Base-by-base conservation (phyloP, 768 basidiomycete species). In the Russula sp. region DNA sequence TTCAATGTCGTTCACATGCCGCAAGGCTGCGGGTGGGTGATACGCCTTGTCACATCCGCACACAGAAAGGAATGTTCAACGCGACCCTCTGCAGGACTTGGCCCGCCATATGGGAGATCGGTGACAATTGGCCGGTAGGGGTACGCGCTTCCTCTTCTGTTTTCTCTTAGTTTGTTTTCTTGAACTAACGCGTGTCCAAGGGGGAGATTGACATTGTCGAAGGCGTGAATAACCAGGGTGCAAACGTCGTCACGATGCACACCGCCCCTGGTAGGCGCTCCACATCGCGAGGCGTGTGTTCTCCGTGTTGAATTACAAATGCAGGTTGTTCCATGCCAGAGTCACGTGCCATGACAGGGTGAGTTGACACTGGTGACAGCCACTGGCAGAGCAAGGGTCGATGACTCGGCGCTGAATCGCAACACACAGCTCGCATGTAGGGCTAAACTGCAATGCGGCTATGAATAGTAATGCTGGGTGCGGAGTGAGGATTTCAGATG, bases 1-100 rank as follows among this genome's bases (percentile, higher is more conserved):
- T 77, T 81, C 66, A 79, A 85, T 68, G 69, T 85, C 58, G 71
- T 76, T 22, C 84, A 85, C 69, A 85, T 85, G 82, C 84, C 84
- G 8, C 75, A 82, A 68, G 84, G 83, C n/a, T 83, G 83, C 69
- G 81, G 79, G 80, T 80, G 59, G 57, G 78, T 55, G 42, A 50
- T 14, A 27, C 8, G 27, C 42, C 44, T 39, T 69, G 64, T 51
- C 69, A 61, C 32, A 50, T 27, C 48, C 57, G 37, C 65, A 34
- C 20, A 40, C 57, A 59, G 57, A 60, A 39, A 5, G 22, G 20
- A 64, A 20, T 47, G 10, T 69, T 47, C 22, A 48, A 54, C 22
- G 44, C 16, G 7, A 48, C 35, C 31, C 31, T 18, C 45, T 61
- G 49, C 52, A 67, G 67, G 31, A 77, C 76, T 34, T 82, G 82